Percentiles rank a stretch among this genome's conserved stretches.
phyloP scores from a whole-genome alignment of 2,329 filamentous ascomycete species.

The Thermothelomyces thermophilus region DNA sequence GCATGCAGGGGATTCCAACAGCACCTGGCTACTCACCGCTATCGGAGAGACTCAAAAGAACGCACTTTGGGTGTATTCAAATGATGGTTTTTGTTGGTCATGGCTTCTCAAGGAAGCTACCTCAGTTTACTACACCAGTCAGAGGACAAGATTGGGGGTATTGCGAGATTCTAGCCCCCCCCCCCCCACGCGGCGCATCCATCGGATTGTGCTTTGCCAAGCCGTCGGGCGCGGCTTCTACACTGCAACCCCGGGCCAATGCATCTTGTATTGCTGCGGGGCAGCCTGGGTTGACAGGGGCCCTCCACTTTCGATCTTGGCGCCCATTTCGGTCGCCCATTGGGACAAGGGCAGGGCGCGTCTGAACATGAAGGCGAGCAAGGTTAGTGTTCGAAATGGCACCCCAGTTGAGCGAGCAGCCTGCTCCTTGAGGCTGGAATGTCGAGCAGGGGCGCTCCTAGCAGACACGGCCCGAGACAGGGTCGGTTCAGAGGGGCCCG shows the following conservation, averaged over 20 bases:
- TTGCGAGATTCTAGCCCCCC: conserved; percentile 13
- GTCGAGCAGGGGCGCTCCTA: neutral
- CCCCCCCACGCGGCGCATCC: conserved; percentile 13
- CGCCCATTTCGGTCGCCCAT: neutral
- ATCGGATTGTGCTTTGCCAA: conserved; percentile 10
- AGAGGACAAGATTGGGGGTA: conserved; percentile 8
- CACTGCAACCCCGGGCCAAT: conserved; percentile 9
- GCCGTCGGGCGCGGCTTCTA: conserved; percentile 4
- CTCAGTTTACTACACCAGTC: neutral
- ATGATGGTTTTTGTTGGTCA: conserved; percentile 3
- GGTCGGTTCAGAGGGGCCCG: neutral
- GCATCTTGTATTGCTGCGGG: neutral
- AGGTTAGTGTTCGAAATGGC: neutral
- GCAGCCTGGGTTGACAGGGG: neutral
- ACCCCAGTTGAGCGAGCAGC: neutral
- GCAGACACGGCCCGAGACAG: neutral
- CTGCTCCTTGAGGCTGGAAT: neutral
- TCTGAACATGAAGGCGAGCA: neutral
- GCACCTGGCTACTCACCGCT: conserved; percentile 8
- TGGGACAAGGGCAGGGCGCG: neutral
- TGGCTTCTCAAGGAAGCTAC: neutral
- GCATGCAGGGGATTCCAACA: conserved; percentile 2
- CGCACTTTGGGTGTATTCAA: neutral
- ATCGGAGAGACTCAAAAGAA: neutral
- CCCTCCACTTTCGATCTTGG: neutral